phyloP scores from a whole-genome alignment of 2,329 filamentous ascomycete species.

The Diplocarpon mali region DNA sequence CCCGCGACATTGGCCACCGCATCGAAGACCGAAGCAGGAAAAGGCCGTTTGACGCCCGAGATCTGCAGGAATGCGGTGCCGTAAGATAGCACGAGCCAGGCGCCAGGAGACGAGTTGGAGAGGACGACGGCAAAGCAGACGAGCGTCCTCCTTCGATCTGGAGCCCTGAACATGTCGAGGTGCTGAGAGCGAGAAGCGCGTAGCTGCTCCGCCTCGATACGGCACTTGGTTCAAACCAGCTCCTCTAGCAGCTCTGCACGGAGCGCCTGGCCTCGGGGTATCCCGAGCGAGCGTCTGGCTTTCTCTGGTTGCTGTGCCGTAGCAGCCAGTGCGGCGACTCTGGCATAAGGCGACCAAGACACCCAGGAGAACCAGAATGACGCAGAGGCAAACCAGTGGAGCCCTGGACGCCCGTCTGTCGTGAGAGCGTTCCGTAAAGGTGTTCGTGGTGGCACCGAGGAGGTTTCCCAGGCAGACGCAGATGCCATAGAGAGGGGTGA shows the following conservation, averaged over 20 bases:
- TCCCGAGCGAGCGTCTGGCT: neutral
- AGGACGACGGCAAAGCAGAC: conserved; percentile 10
- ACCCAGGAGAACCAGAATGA: neutral
- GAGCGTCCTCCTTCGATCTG: neutral
- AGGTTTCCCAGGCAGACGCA: neutral
- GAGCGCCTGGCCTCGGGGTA: neutral
- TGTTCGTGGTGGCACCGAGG: conserved; percentile 1
- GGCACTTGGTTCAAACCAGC: neutral
- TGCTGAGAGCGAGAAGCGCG: neutral
- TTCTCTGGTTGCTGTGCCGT: neutral
- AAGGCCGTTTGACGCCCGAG: neutral
- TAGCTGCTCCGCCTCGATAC: neutral
- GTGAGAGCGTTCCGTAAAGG: neutral
- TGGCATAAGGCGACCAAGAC: neutral
- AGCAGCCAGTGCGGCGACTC: neutral
- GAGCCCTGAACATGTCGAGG: neutral
- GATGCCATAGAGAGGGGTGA: neutral
- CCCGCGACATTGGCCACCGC: neutral
- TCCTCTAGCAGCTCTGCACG: neutral
- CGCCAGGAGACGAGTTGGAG: conserved; percentile 22
- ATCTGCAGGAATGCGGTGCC: conserved; percentile 24
- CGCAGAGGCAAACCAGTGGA: neutral
- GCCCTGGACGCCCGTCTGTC: neutral
- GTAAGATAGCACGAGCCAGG: conserved; percentile 25
- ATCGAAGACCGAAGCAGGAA: conserved; percentile 1